A percentile compares a stretch with the other conserved stretches of the same genome.
Conservation (phyloP, 805 yeast genomes). For the Starmerella roubikii region DNA sequence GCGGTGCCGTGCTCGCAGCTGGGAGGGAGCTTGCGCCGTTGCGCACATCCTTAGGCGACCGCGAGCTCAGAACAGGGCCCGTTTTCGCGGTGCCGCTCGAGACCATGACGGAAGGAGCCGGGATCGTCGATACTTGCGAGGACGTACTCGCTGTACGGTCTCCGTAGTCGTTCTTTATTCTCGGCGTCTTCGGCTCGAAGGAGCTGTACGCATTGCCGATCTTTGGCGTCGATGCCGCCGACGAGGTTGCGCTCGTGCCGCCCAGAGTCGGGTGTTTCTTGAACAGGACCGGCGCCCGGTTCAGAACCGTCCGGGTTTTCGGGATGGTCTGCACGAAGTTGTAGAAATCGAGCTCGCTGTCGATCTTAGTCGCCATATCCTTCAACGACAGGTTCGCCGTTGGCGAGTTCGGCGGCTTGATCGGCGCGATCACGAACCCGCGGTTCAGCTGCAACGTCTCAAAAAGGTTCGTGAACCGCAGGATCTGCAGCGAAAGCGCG, state of each 20-base stretch:
- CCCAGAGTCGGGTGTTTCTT: conserved; percentile 25
- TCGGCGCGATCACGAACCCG: conserved; percentile 72
- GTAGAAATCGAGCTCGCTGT: conserved; percentile 72
- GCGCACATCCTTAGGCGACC: background rate
- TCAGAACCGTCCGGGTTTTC: conserved; percentile 20
- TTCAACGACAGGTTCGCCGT: conserved; percentile 53
- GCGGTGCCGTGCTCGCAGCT: background rate
- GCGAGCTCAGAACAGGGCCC: conserved; percentile 20
- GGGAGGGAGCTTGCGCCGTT: background rate
- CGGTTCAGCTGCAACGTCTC: conserved; percentile 73
- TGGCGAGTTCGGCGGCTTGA: conserved; percentile 33
- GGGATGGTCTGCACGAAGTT: conserved; percentile 39
- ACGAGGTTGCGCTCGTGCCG: background rate
- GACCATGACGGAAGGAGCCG: conserved; percentile 14
- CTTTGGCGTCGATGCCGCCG: background rate
- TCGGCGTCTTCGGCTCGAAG: too few species aligned
- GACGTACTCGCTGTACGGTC: conserved; percentile 13
- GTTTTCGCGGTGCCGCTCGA: conserved; percentile 22
- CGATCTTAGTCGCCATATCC: conserved; percentile 58
- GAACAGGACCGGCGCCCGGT: conserved; percentile 25
- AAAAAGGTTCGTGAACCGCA: conserved; percentile 74
- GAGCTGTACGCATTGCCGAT: background rate
- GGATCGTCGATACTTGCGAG: conserved; percentile 8
- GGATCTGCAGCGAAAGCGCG: conserved; percentile 77
- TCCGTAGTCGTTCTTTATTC: background rate